Base-by-base conservation (phyloP, 768 basidiomycete species). In the Lanmaoa pseudosensibilis region DNA sequence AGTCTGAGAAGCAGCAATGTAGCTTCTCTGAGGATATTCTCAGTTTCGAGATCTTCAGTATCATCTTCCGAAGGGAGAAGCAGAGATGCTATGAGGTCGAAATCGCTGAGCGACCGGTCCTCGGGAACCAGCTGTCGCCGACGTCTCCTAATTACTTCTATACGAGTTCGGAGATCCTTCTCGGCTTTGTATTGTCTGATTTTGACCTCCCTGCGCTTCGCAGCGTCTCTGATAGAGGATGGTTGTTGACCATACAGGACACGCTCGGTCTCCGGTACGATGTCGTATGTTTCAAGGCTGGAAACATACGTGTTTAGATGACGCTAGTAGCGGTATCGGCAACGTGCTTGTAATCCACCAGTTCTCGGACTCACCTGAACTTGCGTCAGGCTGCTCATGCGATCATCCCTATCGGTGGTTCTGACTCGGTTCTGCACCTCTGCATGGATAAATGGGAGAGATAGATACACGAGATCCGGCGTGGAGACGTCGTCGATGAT, bases 161-260 rank as follows among this genome's bases (percentile, higher is more conserved):
- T 83, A 55, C 80, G 80, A 19, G 73, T 72, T 52, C 84, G 82
- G 30, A 98, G 73, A 36, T 90, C 88, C 71, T 91, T 95, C 73
- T 96, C 94, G 54, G 83, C 82, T 71, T 87, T 86, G 71, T 85
- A 98, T 68, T 95, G 94, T 58, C 83, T 86, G 60, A 99, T 97
- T 77, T 97, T 99, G 34, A 87, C 70, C 61, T 96, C 94, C 62
- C 97, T 76, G 54, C 88, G 80, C 66, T 80, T 83, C 2, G 83
- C 81, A 19, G 87, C 81, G 69, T 98, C 89, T 11, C 65, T 71
- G 47, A 86, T 71, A n/a, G 75, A 63, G 10, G 77, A 76, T 11
- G 79, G 60, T 50, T 77, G 79, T 46, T 78, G 78, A 43, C 73
- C 75, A 61, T 86, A 81, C 12, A 92, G 66, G 13, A 70, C 72